phyloP scores from a whole-genome alignment of 2,329 filamentous ascomycete genomes.

The Amphichorda felina region DNA sequence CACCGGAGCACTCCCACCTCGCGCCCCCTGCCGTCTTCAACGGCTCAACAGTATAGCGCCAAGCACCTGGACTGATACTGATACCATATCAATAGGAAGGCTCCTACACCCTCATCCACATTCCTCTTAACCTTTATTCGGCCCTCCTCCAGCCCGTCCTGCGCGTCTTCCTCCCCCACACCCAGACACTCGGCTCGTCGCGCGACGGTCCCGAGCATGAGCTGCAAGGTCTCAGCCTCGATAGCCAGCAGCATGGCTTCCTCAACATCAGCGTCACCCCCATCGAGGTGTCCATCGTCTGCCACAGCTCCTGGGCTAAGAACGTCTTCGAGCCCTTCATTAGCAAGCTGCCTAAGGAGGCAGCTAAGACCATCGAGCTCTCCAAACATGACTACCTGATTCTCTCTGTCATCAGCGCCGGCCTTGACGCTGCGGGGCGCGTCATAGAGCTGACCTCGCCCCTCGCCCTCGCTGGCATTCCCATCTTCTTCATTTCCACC shows the following conservation, averaged over 20 bases:
- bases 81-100: constrained; percentile 52
- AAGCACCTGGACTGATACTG: background rate
- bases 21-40: background rate
- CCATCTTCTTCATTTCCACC: constrained; percentile 97
- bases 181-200: constrained; percentile 25
- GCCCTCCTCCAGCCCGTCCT: constrained; percentile 78
- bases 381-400: constrained; percentile 77
- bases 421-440: constrained; percentile 80
- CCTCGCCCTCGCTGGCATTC: constrained; percentile 80
- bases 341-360: constrained; percentile 43
- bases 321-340: constrained; percentile 67
- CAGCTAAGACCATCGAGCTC: constrained; percentile 50
- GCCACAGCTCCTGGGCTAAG: constrained; percentile 61
- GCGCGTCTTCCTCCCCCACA: constrained; percentile 65
- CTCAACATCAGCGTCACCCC: constrained; percentile 90
- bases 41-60: too few species aligned
- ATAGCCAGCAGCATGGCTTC: constrained; percentile 70
- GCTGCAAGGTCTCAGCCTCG: constrained; percentile 34
- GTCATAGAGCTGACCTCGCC: constrained; percentile 88
- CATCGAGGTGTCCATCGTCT: constrained; percentile 86
- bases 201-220: constrained; percentile 20
- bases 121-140: constrained; percentile 68
- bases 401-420: constrained; percentile 81
- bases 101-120: constrained; percentile 78
- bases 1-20: too few species aligned